Evolutionary conservation across 2,329 filamentous ascomycete species (phyloP).

Genomic region (Dactylonectria macrodidyma): DNA sequence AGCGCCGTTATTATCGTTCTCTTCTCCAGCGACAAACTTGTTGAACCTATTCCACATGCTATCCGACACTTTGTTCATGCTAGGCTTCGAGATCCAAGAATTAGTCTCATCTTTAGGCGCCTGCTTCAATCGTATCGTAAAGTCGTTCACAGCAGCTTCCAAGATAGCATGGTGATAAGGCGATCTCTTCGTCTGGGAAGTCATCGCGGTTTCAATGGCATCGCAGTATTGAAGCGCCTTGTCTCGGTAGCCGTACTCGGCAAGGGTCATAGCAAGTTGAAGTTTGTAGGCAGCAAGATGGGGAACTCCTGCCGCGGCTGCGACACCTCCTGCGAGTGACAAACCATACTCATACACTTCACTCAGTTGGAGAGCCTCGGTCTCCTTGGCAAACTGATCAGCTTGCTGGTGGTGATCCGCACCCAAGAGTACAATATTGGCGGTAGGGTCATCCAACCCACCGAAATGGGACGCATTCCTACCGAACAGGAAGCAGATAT

Average conservation of each 20-base stretch:
- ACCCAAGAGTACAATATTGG: constrained; percentile 87
- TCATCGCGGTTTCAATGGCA: constrained; percentile 81
- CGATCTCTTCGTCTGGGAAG: constrained; percentile 85
- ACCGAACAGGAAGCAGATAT: constrained; percentile 94
- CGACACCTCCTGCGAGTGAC: constrained; percentile 73
- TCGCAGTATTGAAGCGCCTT: constrained; percentile 96
- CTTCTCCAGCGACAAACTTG: constrained; percentile 95
- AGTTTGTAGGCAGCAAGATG: constrained; percentile 94
- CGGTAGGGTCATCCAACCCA: constrained; percentile 84
- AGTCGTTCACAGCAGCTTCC: constrained; percentile 84
- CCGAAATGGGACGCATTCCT: constrained; percentile 79
- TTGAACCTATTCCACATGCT: constrained; percentile 94
- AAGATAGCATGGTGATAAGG: constrained; percentile 87
- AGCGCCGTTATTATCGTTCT: constrained; percentile 83
- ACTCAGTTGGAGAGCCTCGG: constrained; percentile 91
- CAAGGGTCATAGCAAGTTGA: constrained; percentile 86
- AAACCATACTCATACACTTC: constrained; percentile 95
- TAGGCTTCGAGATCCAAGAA: constrained; percentile 95
- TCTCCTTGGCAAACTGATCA: constrained; percentile 82
- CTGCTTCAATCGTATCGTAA: constrained; percentile 86
- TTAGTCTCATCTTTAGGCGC: constrained; percentile 85
- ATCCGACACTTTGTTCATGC: constrained; percentile 94
- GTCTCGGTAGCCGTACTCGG: constrained; percentile 84
- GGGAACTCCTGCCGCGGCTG: constrained; percentile 73
- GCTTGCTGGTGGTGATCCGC: constrained; percentile 83